These are phyloP conservation scores for Podaxis rugospora DNA, from an alignment of 768 basidiomycete species.

Conservation along the genomic window DNA sequence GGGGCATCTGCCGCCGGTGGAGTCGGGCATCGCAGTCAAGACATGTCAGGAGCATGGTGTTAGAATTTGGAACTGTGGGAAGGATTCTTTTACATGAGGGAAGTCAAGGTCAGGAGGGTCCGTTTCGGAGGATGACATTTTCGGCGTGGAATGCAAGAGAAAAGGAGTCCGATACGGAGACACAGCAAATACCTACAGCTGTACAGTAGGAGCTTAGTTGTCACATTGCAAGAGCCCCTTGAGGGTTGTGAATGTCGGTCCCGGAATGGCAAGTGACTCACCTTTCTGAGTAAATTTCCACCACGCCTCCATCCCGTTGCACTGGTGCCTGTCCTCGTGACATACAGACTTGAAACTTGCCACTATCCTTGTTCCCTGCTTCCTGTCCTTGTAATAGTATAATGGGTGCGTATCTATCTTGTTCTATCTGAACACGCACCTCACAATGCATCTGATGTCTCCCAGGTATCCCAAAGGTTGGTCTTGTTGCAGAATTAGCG, in stretches of 20 bases:
- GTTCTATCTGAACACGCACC: background rate
- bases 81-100: background rate
- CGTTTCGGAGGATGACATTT: background rate
- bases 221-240: background rate
- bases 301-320: background rate
- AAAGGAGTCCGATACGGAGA: conserved; percentile 5
- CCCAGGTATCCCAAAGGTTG: conserved; percentile 64
- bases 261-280: background rate
- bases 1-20: too few species aligned
- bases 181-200: background rate
- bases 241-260: background rate
- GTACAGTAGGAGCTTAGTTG: background rate
- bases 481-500: conserved; percentile 15
- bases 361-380: conserved; percentile 8
- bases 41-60: background rate
- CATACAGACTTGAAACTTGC: conserved; percentile 5
- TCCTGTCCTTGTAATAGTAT: conserved; percentile 8
- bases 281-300: background rate
- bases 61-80: background rate
- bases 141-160: background rate
- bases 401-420: conserved; percentile 6
- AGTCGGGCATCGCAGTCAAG: too few species aligned
- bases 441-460: background rate
- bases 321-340: conserved; percentile 3
- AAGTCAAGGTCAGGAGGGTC: background rate